Base-by-base conservation (phyloP, 257 asterid species). In the Solanum microdontum region DNA sequence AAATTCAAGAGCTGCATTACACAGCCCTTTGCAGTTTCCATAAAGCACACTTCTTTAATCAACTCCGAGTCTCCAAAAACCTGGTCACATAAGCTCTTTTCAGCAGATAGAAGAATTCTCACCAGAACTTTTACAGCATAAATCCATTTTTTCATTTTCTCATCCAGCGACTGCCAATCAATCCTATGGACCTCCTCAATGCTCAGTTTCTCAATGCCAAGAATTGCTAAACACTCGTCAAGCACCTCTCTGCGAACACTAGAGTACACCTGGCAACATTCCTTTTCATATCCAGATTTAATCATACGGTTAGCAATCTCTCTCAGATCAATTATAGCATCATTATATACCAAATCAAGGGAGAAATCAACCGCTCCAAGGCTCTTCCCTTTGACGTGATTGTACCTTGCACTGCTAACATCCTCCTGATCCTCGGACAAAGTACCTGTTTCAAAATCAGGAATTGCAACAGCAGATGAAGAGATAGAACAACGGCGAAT, bases 161-260 rank as follows among this genome's bases (percentile, higher is more conserved):
- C 99, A 68, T 97, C 96, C 93, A 94, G 82, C 26, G 91, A 82
- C 33, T 87, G 92, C 98, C 98, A 94, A 19, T 95, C 97, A 82
- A 95, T 93, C 94, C 92, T 95, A 92, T 97, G 99, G 72, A 97
- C 99, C 91, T 97, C 99, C 93, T 97, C 99, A 84, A 97, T 97
- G 89, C 99, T 97, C 92, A 95, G 70, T 86, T 92, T 96, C 90
- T 97, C 99, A 33, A 96, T 94, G 60, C 95, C 99, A 70, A 97
- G 95, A 79, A 92, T 94, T 28, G 88, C 86, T 96, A 97, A 86
- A 89, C 94, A 94, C 86, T 97, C 99, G 70, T 96, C 99, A 3
- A 97, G 92, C 48, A 92, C 98, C 88, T 95, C 98, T n/a, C 99
- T 93, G 15, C 98, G 94, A 24, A 96, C 97, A 75, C 91, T 93